Evolutionary conservation across 768 basidiomycete genomes (phyloP).

Genomic region (Lactarius sp.): DNA sequence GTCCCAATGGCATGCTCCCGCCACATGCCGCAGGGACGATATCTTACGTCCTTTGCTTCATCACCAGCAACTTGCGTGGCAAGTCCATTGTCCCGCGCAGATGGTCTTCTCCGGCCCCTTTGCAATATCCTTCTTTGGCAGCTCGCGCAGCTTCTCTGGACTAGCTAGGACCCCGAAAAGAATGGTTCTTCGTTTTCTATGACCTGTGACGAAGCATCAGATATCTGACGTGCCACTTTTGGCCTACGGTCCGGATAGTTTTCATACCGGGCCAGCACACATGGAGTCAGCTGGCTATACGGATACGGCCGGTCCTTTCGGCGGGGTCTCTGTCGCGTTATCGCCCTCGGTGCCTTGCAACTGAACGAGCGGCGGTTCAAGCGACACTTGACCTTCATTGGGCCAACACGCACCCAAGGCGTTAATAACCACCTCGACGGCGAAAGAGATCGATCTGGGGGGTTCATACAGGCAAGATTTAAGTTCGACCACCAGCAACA

Average conservation of each 20-base stretch:
- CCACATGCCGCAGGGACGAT: slow-evolving; percentile 1
- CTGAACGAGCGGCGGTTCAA: background rate
- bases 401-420: slow-evolving; percentile 3
- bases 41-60: background rate
- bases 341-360: slow-evolving; percentile 15
- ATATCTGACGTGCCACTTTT: slow-evolving; percentile 12
- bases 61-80: background rate
- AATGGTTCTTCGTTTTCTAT: slow-evolving; percentile 3
- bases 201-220: slow-evolving; percentile 12
- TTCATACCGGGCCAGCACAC: background rate
- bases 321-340: slow-evolving; percentile 12
- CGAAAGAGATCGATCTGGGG: slow-evolving; percentile 5
- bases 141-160: slow-evolving; percentile 1
- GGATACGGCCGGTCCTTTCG: background rate
- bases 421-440: slow-evolving; percentile 12
- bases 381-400: background rate
- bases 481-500: background rate
- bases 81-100: slow-evolving; percentile 20
- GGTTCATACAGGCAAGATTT: background rate
- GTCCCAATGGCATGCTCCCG: background rate
- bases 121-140: slow-evolving; percentile 4
- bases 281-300: slow-evolving; percentile 8
- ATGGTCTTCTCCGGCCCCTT: background rate
- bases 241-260: slow-evolving; percentile 9
- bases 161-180: slow-evolving; percentile 14